Percentiles rank a stretch among this genome's conserved stretches.
Conservation (phyloP, 768 basidiomycete genomes). For the Psilocybe tampanensis region DNA sequence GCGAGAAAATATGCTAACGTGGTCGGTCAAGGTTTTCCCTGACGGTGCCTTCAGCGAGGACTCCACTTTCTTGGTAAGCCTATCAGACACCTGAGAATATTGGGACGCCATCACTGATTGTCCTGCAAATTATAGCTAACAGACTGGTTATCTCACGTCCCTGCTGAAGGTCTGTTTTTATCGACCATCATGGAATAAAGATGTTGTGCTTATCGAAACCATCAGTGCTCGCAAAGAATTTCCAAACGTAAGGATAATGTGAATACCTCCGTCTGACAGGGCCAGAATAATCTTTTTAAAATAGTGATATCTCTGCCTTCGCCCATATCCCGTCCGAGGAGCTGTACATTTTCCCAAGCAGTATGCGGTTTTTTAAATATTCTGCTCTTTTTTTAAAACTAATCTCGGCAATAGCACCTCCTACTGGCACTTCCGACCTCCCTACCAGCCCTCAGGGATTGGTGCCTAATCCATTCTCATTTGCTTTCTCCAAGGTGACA, state of each 20-base stretch:
- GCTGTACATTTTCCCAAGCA: conserved; percentile 53
- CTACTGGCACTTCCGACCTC: conserved; percentile 36
- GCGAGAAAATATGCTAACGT: not conserved
- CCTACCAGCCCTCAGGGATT: conserved; percentile 48
- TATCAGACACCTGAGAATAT: not conserved
- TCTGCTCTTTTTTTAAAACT: conserved; percentile 6
- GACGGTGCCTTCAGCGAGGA: conserved; percentile 53
- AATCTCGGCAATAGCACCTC: conserved; percentile 27
- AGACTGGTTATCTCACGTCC: conserved; percentile 65
- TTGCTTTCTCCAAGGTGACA: conserved; percentile 49
- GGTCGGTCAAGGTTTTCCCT: conserved; percentile 29
- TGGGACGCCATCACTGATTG: not conserved
- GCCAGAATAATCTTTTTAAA: conserved; percentile 26
- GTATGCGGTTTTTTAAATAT: conserved; percentile 9
- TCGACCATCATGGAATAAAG: conserved; percentile 21
- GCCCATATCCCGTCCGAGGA: conserved; percentile 54
- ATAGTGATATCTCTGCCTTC: conserved; percentile 43
- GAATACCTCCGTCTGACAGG: not conserved
- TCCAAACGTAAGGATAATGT: conserved; percentile 21
- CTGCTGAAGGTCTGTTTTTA: conserved; percentile 15
- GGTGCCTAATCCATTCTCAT: conserved; percentile 48
- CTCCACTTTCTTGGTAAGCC: conserved; percentile 35
- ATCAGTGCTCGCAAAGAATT: conserved; percentile 62
- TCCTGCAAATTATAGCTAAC: conserved; percentile 45
- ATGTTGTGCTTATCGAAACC: not conserved